These are phyloP conservation scores for Kalanchoe fedtschenkoi DNA, from an alignment of 164 flowering plant species.

Conservation along the genomic window DNA sequence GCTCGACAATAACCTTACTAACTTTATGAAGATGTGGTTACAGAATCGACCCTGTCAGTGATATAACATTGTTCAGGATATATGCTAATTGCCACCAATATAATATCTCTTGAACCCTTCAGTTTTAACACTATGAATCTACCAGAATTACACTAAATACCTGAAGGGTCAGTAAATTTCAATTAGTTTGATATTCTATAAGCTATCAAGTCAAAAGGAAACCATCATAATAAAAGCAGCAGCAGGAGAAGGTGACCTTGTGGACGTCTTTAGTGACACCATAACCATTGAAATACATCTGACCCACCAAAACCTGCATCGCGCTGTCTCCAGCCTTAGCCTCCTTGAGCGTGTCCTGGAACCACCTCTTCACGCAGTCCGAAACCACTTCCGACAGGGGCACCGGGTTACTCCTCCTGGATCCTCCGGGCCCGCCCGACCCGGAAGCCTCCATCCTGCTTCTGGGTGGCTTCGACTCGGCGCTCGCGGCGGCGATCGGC, in stretches of 20 bases:
- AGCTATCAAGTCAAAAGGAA: neutral
- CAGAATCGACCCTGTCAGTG: no score
- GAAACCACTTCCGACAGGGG: slow-evolving; percentile 68
- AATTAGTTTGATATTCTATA: no score
- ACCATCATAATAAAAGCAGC: neutral
- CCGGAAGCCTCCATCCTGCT: slow-evolving; percentile 1
- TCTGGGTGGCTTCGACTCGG: neutral
- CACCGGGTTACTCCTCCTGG: neutral
- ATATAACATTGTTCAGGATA: no score
- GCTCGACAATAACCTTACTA: no score
- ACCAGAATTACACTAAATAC: no score
- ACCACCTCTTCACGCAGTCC: slow-evolving; percentile 85
- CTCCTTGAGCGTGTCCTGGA: slow-evolving; percentile 76
- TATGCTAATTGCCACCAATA: no score
- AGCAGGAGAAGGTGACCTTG: slow-evolving; percentile 30
- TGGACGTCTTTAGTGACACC: slow-evolving; percentile 61
- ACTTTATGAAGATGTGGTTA: no score
- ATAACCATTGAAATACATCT: slow-evolving; percentile 92
- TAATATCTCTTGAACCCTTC: no score
- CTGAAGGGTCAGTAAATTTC: no score
- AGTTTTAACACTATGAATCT: no score
- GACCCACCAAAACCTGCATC: slow-evolving; percentile 91
- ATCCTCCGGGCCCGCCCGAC: neutral
- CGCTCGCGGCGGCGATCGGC: neutral
- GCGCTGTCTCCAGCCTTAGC: slow-evolving; percentile 67